Evolutionary conservation across 2,329 filamentous ascomycete genomes (phyloP).

Genomic region (Beauveria sp.): DNA sequence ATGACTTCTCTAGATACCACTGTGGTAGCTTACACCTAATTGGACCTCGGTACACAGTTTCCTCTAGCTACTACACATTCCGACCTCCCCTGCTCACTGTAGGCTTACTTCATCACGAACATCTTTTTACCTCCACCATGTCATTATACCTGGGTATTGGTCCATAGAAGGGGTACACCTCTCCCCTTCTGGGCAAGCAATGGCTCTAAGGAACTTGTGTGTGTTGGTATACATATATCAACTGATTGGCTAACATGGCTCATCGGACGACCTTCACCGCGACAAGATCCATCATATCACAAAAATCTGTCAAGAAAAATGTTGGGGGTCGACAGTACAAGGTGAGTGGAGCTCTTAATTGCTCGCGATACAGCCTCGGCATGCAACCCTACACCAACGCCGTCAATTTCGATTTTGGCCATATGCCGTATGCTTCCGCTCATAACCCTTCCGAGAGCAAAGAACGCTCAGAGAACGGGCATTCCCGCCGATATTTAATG

Average conservation of each 20-base stretch:
- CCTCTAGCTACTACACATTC: no score
- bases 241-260: slow-evolving; percentile 75
- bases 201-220: slow-evolving; percentile 78
- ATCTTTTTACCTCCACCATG: slow-evolving; percentile 87
- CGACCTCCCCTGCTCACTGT: not conserved
- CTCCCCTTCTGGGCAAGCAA: slow-evolving; percentile 89
- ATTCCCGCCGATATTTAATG: slow-evolving; percentile 22
- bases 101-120: slow-evolving; percentile 59
- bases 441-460: slow-evolving; percentile 21
- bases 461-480: slow-evolving; percentile 14
- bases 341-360: slow-evolving; percentile 86
- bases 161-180: slow-evolving; percentile 95
- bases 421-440: slow-evolving; percentile 45
- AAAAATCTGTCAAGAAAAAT: slow-evolving; percentile 68
- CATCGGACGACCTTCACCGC: slow-evolving; percentile 78
- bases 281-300: slow-evolving; percentile 92
- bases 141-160: slow-evolving; percentile 93
- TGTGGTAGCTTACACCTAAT: no score
- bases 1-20: no score
- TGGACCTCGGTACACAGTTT: no score
- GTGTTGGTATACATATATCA: slow-evolving; percentile 74
- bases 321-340: slow-evolving; percentile 77
- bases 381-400: not conserved
- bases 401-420: slow-evolving; percentile 70
- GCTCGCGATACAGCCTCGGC: slow-evolving; percentile 46